Evolutionary conservation across 805 yeast species (phyloP).

Genomic region (Nakazawaea pomicola): DNA sequence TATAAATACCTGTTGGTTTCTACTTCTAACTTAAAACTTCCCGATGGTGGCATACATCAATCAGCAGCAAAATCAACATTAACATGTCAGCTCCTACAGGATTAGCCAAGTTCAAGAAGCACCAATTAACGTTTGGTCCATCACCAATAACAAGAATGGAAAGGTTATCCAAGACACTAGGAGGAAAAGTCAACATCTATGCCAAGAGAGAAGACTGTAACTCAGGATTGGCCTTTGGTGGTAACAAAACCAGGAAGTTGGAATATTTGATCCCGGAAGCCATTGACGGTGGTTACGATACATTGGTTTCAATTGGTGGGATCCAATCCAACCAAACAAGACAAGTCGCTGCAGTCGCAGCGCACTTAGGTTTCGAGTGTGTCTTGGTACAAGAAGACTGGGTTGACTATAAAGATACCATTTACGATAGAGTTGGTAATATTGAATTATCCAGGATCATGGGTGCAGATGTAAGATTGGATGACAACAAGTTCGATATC

Average conservation of each 20-base stretch:
- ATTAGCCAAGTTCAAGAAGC: constrained; percentile 20
- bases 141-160: constrained; percentile 29
- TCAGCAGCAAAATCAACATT: neutral
- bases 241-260: constrained; percentile 28
- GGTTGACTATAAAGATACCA: constrained; percentile 30
- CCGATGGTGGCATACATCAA: neutral
- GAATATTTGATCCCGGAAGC: constrained; percentile 31
- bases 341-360: constrained; percentile 32
- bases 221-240: constrained; percentile 31
- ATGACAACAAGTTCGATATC: constrained; percentile 29
- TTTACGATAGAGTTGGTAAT: constrained; percentile 31
- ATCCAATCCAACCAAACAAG: constrained; percentile 31
- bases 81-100: constrained; percentile 9
- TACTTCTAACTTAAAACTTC: no score
- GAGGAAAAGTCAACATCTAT: constrained; percentile 27
- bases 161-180: constrained; percentile 24
- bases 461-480: constrained; percentile 32
- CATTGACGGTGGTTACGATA: constrained; percentile 28
- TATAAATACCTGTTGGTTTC: no score
- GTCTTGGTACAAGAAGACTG: constrained; percentile 31
- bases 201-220: constrained; percentile 32
- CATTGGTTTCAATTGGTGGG: constrained; percentile 31
- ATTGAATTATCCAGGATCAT: constrained; percentile 30
- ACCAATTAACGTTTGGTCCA: constrained; percentile 28
- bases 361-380: constrained; percentile 29